Percentiles rank a stretch among this genome's conserved stretches.
phyloP scores from a whole-genome alignment of 2,329 filamentous ascomycete genomes.

The Calonectria hawksworthii region DNA sequence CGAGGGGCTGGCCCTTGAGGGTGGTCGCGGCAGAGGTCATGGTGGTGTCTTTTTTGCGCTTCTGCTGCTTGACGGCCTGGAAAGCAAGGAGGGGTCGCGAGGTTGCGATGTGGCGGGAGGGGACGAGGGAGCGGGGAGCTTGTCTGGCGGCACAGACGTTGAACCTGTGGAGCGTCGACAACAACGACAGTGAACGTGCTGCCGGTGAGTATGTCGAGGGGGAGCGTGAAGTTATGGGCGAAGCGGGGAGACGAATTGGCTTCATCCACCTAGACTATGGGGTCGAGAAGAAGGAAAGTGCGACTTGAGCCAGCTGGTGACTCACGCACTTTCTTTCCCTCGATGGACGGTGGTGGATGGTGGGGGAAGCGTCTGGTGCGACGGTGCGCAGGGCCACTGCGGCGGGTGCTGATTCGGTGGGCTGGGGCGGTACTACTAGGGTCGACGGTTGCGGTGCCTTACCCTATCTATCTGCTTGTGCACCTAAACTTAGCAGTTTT shows the following conservation, averaged over 20 bases:
- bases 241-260: constrained; percentile 43
- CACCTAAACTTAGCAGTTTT: constrained; percentile 6
- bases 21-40: constrained; percentile 76
- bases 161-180: constrained; percentile 40
- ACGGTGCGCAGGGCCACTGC: constrained; percentile 32
- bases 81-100: constrained; percentile 48
- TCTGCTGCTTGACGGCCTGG: constrained; percentile 46
- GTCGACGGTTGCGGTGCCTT: constrained; percentile 29
- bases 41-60: constrained; percentile 51
- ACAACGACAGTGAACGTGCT: constrained; percentile 33
- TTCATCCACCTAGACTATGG: constrained; percentile 44
- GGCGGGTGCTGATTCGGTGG: constrained; percentile 42
- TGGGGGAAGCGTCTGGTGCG: constrained; percentile 40
- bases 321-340: constrained; percentile 38
- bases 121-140: constrained; percentile 39
- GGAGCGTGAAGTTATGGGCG: constrained; percentile 28
- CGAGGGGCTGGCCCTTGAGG: constrained; percentile 90
- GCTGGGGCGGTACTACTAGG: constrained; percentile 7
- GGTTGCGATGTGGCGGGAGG: constrained; percentile 47
- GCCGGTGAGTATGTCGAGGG: constrained; percentile 10
- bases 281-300: constrained; percentile 36
- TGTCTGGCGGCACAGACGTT: constrained; percentile 40
- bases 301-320: constrained; percentile 35
- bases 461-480: constrained; percentile 32
- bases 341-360: constrained; percentile 38